Evolutionary conservation across 352 stramenopile genomes (phyloP).

Genomic region (Pythium oligandrum): DNA sequence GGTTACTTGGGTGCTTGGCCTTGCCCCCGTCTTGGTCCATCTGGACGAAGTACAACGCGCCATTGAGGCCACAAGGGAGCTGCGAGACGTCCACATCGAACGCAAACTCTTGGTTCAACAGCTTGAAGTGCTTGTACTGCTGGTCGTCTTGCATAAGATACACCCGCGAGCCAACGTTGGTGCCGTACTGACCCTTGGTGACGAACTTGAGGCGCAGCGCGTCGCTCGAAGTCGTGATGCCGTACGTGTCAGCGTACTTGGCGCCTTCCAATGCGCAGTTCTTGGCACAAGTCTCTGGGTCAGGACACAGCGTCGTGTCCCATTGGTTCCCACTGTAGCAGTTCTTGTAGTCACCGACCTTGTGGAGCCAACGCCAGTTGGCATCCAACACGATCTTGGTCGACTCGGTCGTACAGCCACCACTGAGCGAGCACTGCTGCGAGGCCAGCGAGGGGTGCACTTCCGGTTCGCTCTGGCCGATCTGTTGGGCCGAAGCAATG

Average conservation of each 20-base stretch:
- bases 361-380: constrained; percentile 71
- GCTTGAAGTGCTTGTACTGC: constrained; percentile 59
- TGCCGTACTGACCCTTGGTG: constrained; percentile 44
- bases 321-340: constrained; percentile 62
- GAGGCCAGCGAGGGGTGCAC: constrained; percentile 45
- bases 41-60: constrained; percentile 74
- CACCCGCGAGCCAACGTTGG: constrained; percentile 60
- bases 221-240: constrained; percentile 40
- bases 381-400: constrained; percentile 67
- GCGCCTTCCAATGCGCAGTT: constrained; percentile 64
- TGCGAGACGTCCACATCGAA: constrained; percentile 66
- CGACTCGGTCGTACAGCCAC: constrained; percentile 32
- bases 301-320: constrained; percentile 47
- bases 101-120: constrained; percentile 72
- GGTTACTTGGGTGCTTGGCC: constrained; percentile 38
- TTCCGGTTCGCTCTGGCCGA: constrained; percentile 39
- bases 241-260: constrained; percentile 61
- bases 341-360: constrained; percentile 57
- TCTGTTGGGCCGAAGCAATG: constrained; percentile 27
- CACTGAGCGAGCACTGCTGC: constrained; percentile 32
- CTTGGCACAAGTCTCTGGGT: constrained; percentile 35
- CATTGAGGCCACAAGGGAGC: constrained; percentile 62
- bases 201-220: constrained; percentile 52
- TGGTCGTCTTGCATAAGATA: constrained; percentile 41
- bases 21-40: constrained; percentile 60